Evolutionary conservation across 2,329 filamentous ascomycete genomes (phyloP), one percentile per base, ranked within the genome.

Genomic region (Keithomyces neogunnii): DNA sequence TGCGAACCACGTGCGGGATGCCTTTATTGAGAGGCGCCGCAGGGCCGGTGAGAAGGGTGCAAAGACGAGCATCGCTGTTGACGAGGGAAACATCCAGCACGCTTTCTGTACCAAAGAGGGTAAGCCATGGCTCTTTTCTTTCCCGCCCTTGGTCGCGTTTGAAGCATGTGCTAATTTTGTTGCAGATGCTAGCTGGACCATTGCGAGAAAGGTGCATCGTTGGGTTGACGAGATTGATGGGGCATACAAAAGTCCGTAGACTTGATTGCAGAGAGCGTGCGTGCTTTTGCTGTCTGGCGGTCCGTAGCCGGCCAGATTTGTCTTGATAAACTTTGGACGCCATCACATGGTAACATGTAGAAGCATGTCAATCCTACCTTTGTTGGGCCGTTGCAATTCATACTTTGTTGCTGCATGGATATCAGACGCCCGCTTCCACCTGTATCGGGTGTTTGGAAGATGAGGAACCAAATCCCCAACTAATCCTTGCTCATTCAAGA

Each of bases 51-150:
- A 71, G 53, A 63, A 59, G 59, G 61, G 63, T 62, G 70, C 69
- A 5, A 66, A 71, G 53, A 74, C 75, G 0, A 69, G 67, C 51
- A 70, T 83, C 47, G 63, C 75, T 35, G 69, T 85, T 36, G 81
- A 84, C 51, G 73, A 81, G 56, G 73, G 72, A 2, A 68, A 73
- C 8, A 63, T 85, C 8, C 77, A 76, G 6, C 82, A 86, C 65
- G 79, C 76, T 0, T 86, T 85, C 64, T 84, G 81, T 59, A 67
- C 65, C 1, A 66, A 56, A 11, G 63, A 71, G 52, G 60, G 69
- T 69, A 56, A 65, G 67, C 26, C 28, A 40, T 13, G 10, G 11
- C 13, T 31, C 28, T 43, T 32, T 36, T 42, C 2, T 26, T 40
- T 30, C 4, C 26, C 2, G 13, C 30, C 42, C 30, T 29, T 44